phyloP scores from a whole-genome alignment of 164 flowering plant genomes.

The Dillenia turbinata region DNA sequence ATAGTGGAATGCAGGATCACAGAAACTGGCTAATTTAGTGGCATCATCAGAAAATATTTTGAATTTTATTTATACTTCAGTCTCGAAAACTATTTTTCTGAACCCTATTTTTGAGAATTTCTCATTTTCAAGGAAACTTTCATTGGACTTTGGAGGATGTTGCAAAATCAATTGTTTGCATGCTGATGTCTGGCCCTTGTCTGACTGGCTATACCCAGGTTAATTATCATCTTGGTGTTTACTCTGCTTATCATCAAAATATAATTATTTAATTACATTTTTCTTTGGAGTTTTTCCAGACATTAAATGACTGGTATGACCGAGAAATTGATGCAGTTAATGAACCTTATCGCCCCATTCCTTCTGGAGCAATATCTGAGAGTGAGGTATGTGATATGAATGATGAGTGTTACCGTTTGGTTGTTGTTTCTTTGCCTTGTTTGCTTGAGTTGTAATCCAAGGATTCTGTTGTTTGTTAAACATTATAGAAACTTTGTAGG shows the following conservation, averaged over 20 bases:
- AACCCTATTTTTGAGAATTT: neutral
- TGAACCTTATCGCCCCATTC: slow-evolving; percentile 98
- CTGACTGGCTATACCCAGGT: slow-evolving; percentile 98
- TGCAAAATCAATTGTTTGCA: slow-evolving; percentile 84
- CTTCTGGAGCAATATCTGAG: slow-evolving; percentile 92
- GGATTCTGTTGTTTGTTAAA: too few relatives aligned
- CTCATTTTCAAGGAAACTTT: slow-evolving; percentile 64
- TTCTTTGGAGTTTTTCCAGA: slow-evolving; percentile 34
- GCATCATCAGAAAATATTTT: too few relatives aligned
- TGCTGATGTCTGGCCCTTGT: slow-evolving; percentile 92
- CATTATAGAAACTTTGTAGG: too few relatives aligned
- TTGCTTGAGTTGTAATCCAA: too few relatives aligned
- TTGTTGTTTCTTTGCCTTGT: too few relatives aligned
- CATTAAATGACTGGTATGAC: slow-evolving; percentile 95
- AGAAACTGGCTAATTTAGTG: too few relatives aligned
- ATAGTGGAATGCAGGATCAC: too few relatives aligned
- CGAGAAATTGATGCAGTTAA: slow-evolving; percentile 94
- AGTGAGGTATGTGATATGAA: slow-evolving; percentile 48
- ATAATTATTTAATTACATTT: neutral
- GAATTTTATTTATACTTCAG: too few relatives aligned
- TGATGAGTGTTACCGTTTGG: too few relatives aligned
- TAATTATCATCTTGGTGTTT: slow-evolving; percentile 5
- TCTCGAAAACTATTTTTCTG: neutral
- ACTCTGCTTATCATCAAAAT: neutral
- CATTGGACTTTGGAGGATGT: slow-evolving; percentile 91